Conservation (phyloP, 257 asterid genomes). For the Salvia rosmarinus region DNA sequence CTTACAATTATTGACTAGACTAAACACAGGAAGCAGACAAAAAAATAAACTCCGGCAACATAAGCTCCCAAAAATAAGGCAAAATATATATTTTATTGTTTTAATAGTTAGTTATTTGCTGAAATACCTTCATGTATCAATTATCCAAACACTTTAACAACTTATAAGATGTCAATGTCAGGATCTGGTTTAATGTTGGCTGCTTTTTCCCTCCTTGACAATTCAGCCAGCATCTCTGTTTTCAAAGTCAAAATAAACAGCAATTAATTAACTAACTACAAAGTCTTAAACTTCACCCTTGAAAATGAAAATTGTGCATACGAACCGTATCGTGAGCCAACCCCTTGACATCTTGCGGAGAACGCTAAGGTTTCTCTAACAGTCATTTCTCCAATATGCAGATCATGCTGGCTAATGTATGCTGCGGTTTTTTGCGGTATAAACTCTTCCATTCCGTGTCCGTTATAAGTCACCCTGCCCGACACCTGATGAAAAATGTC, state of each 20-base stretch:
- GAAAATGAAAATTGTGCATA: neutral
- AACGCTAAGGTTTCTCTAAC: constrained; percentile 73
- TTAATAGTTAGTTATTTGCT: neutral
- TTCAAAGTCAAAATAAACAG: neutral
- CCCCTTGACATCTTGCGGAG: constrained; percentile 79
- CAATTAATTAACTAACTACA: neutral
- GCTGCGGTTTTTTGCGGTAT: constrained; percentile 68
- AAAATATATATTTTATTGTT: no score
- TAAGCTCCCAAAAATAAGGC: no score
- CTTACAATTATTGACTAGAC: neutral
- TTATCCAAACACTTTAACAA: no score
- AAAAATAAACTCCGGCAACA: no score
- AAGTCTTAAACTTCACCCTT: neutral
- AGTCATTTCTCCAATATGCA: constrained; percentile 79
- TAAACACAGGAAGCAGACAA: neutral
- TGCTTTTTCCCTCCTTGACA: constrained; percentile 61
- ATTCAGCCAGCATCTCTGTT: constrained; percentile 78
- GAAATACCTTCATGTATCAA: constrained; percentile 57
- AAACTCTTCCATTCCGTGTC: constrained; percentile 60
- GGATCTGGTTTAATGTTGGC: constrained; percentile 65
- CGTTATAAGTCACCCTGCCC: constrained; percentile 60
- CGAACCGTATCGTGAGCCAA: constrained; percentile 71
- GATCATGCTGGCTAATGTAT: constrained; percentile 65
- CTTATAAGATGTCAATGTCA: constrained; percentile 55
- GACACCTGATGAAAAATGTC: constrained; percentile 35